Evolutionary conservation across 176 grass and related monocot species (phyloP), one percentile per base, ranked within the genome.

Genomic region (Carex cristatella): DNA sequence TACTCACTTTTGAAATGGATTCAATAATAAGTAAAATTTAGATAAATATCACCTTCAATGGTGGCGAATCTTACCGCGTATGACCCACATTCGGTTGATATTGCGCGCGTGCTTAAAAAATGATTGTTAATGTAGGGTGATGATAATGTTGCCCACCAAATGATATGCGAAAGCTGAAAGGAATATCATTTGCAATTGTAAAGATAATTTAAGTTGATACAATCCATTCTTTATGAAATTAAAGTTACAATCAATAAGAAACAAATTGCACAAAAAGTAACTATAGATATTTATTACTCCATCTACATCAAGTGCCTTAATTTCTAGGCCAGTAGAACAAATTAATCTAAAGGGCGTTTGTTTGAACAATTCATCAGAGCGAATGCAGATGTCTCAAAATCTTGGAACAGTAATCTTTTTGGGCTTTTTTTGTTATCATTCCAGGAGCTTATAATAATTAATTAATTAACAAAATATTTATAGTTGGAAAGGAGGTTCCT

Each of bases 71-170:
- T 83, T 42, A 83, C 46, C 61, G 64, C 40, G 23, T 55, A 42
- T 68, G 62, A 53, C 62, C 23, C 62, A 48, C 80, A 83, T 83
- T 66, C 61, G 12, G 38, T 68, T 14, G 57, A 55, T 83, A 65
- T 68, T 65, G 35, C 80, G 18, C 80, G 80, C 80, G 11, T 83
- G 80, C 60, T 83, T 83, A 83, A 54, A 16, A 54, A 68, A 68
- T 68, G 28, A 68, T 83, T 65, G 18, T 68, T 67, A 83, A 67
- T 68, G 4, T 56, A 77, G 73, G 56, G 73, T 67, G 63, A 48
- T 81, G 28, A 83, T 83, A 67, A 83, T 53, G 31, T 83, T 68
- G 62, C 51, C 80, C 61, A 19, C 61, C 42, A 83, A 62, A 1
- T 51, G 12, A 83, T 51, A 68, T 44, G 79, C 7, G 27, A 67